Evolutionary conservation across 176 grass and related monocot genomes (phyloP).

Genomic region (Musa acuminata): DNA sequence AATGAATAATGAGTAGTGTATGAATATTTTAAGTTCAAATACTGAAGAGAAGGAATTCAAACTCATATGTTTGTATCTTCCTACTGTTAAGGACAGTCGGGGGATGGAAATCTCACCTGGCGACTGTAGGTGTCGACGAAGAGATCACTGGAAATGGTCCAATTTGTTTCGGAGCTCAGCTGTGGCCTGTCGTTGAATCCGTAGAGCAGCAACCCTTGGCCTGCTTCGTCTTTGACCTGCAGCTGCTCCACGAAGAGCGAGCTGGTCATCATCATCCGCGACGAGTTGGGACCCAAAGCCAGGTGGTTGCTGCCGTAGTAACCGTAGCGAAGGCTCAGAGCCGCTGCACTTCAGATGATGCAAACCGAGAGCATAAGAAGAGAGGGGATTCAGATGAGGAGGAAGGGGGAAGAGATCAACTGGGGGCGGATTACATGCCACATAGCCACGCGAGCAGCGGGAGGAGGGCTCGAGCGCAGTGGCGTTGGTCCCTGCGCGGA

Average conservation of each 20-base stretch:
- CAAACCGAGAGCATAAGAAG: not conserved
- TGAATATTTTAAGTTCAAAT: too few relatives aligned
- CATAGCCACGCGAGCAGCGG: constrained; percentile 27
- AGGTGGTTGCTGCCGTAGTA: constrained; percentile 20
- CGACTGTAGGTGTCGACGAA: constrained; percentile 20
- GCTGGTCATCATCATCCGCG: constrained; percentile 21
- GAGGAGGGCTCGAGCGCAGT: constrained; percentile 13
- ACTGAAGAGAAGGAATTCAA: too few relatives aligned
- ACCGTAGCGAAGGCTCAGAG: constrained; percentile 23
- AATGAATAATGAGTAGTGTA: not conserved
- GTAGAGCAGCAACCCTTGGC: constrained; percentile 22
- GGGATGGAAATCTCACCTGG: constrained; percentile 2
- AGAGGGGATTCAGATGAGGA: not conserved
- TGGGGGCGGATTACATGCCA: constrained; percentile 11
- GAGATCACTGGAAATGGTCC: constrained; percentile 13
- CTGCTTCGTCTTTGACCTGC: constrained; percentile 16
- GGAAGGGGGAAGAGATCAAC: not conserved
- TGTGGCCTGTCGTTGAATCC: constrained; percentile 32
- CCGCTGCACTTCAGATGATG: constrained; percentile 24
- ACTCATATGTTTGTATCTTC: too few relatives aligned
- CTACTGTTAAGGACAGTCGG: too few relatives aligned
- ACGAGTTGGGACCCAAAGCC: constrained; percentile 21
- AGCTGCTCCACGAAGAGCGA: constrained; percentile 30
- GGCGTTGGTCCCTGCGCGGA: not conserved
- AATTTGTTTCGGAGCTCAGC: constrained; percentile 24